phyloP scores from a whole-genome alignment of 495 filamentous ascomycete species.

The Penicillium soppii region DNA sequence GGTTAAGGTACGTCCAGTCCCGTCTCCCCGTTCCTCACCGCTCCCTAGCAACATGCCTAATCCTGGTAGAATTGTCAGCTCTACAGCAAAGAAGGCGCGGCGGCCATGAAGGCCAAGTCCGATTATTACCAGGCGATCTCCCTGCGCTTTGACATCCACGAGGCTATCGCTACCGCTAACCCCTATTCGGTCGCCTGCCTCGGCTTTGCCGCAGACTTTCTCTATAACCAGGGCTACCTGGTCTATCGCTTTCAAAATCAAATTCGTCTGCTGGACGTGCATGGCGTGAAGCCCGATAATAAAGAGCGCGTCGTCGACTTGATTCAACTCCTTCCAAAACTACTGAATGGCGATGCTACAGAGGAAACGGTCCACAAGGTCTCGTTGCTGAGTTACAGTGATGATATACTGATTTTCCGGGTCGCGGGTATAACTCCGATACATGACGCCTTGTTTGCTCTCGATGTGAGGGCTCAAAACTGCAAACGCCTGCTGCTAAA shows the following conservation, averaged over 20 bases:
- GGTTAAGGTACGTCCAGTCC: conserved; percentile 51
- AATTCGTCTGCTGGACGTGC: conserved; percentile 65
- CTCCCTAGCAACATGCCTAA: too few species aligned
- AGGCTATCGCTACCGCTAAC: conserved; percentile 59
- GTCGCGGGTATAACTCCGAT: conserved; percentile 31
- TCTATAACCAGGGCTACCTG: conserved; percentile 62
- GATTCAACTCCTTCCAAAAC: conserved; percentile 40
- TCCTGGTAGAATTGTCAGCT: conserved; percentile 50
- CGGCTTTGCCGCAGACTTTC: conserved; percentile 59
- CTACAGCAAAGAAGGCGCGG: conserved; percentile 56
- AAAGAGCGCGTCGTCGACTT: conserved; percentile 61
- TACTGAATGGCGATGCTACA: conserved; percentile 19
- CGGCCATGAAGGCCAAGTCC: conserved; percentile 43
- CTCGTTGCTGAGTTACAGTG: conserved; percentile 59
- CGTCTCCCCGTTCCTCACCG: not conserved
- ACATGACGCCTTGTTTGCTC: conserved; percentile 56
- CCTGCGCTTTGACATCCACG: conserved; percentile 57
- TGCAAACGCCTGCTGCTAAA: conserved; percentile 38
- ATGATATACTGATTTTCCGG: conserved; percentile 59
- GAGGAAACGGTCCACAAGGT: conserved; percentile 46
- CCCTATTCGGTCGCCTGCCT: conserved; percentile 63
- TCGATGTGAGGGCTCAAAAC: conserved; percentile 55
- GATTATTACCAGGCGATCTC: conserved; percentile 57
- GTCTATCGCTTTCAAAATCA: conserved; percentile 57
- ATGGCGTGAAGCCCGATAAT: conserved; percentile 42